Percentiles rank a stretch among this genome's conserved stretches.
Evolutionary conservation across 495 filamentous ascomycete species (phyloP).

Genomic region (Penicillium psychrofluorescens): DNA sequence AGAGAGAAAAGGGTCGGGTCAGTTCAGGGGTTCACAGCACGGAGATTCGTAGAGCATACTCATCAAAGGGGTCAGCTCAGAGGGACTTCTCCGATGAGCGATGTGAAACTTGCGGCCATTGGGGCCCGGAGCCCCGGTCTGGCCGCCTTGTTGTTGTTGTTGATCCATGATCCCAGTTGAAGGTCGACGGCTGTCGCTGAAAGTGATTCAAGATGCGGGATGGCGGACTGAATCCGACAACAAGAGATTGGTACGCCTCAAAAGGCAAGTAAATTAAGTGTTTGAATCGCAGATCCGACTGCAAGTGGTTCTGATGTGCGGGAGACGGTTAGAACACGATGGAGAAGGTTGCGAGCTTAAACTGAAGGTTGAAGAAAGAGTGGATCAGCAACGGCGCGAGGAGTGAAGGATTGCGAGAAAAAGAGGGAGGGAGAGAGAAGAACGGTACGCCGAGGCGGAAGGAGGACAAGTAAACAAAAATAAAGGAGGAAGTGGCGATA

Average conservation of each 20-base stretch:
- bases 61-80: conserved; percentile 96
- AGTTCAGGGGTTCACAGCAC: conserved; percentile 6
- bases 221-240: conserved; percentile 9
- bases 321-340: conserved; percentile 15
- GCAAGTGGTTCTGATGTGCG: conserved; percentile 15
- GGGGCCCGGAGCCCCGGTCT: conserved; percentile 70
- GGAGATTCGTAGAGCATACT: conserved; percentile 60
- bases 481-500: conserved; percentile 9
- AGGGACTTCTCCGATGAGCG: conserved; percentile 93
- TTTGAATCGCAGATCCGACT: conserved; percentile 21
- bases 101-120: conserved; percentile 90
- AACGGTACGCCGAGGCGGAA: neutral
- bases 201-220: conserved; percentile 12
- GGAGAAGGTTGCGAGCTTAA: conserved; percentile 6
- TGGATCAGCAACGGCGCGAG: conserved; percentile 20
- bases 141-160: conserved; percentile 50
- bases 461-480: conserved; percentile 1
- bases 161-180: conserved; percentile 64
- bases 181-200: conserved; percentile 10
- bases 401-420: conserved; percentile 1
- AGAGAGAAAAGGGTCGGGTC: neutral
- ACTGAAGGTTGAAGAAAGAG: conserved; percentile 19
- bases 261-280: conserved; percentile 18
- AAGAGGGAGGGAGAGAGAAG: neutral
- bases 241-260: conserved; percentile 15